A percentile compares a stretch with the other conserved stretches of the same genome.
These are phyloP conservation scores for Boehmeria nivea DNA, from an alignment of 306 rosid genomes.

Conservation along the genomic window DNA sequence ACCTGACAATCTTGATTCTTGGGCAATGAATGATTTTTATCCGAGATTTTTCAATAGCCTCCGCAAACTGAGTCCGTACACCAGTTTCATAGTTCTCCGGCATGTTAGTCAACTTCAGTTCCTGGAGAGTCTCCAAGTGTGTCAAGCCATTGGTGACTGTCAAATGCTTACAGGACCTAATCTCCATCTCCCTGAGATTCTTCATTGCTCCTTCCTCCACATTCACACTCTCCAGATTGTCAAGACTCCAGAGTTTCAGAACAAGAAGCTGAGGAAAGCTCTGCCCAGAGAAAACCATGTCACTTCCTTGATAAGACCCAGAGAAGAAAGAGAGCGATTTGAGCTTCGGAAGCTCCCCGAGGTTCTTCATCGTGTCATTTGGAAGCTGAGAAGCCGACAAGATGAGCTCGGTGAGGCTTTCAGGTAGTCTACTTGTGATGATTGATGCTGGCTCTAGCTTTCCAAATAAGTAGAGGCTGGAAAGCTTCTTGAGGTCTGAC, in stretches of 20 bases:
- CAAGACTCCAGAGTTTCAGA: slow-evolving; percentile 10
- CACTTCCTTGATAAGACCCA: neutral
- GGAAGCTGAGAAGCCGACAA: slow-evolving; percentile 8
- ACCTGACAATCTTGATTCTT: neutral
- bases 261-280: slow-evolving; percentile 18
- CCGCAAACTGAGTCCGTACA: neutral
- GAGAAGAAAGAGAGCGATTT: slow-evolving; percentile 13
- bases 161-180: slow-evolving; percentile 1
- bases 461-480: slow-evolving; percentile 7
- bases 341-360: slow-evolving; percentile 1
- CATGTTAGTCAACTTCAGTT: slow-evolving; percentile 2
- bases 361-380: neutral
- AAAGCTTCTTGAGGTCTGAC: neutral
- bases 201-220: slow-evolving; percentile 14
- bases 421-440: neutral
- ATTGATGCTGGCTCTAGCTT: neutral
- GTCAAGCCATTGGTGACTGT: neutral
- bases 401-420: slow-evolving; percentile 19
- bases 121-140: neutral
- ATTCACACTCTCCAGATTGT: neutral
- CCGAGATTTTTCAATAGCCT: neutral
- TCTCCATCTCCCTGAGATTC: slow-evolving; percentile 9
- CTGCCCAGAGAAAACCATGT: neutral
- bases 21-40: neutral
- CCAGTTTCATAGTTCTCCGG: neutral